A percentile compares a stretch with the other conserved stretches of the same genome.
These are phyloP conservation scores for Microascus cirrosus DNA, from an alignment of 2,329 filamentous ascomycete genomes.

Conservation along the genomic window DNA sequence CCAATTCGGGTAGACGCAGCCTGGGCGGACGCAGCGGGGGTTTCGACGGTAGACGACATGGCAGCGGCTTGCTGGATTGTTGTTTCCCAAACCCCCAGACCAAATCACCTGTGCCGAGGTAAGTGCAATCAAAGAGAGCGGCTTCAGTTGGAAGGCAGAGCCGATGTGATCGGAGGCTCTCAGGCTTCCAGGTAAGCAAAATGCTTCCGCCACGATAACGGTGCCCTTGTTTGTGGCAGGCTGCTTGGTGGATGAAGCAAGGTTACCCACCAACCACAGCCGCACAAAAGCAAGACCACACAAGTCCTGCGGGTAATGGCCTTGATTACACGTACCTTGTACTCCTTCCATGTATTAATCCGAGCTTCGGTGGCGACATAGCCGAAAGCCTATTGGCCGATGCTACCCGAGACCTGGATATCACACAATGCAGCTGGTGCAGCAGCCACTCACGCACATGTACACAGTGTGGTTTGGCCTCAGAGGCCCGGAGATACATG, in stretches of 20 bases:
- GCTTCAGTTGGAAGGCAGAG: not conserved
- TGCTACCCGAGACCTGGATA: not conserved
- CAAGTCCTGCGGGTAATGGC: not conserved
- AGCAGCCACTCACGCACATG: not conserved
- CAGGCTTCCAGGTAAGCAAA: not conserved
- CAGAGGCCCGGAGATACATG: not conserved
- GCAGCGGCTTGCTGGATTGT: not conserved
- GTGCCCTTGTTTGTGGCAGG: not conserved
- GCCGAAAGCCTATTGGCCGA: not conserved
- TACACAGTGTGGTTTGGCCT: not conserved
- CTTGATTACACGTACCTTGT: not conserved
- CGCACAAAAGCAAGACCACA: no score
- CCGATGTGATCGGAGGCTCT: not conserved
- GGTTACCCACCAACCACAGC: not conserved
- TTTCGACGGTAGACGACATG: conserved; percentile 2
- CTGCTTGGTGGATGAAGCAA: not conserved
- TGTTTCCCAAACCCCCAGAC: not conserved
- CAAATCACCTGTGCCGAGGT: no score
- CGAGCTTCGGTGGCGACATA: not conserved
- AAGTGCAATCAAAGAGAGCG: no score
- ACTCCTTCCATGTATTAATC: not conserved
- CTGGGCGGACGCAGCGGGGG: not conserved
- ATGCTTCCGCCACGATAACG: not conserved
- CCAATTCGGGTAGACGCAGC: not conserved
- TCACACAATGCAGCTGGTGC: not conserved